Evolutionary conservation across 257 asterid genomes (phyloP).

Genomic region (Rhazya stricta): DNA sequence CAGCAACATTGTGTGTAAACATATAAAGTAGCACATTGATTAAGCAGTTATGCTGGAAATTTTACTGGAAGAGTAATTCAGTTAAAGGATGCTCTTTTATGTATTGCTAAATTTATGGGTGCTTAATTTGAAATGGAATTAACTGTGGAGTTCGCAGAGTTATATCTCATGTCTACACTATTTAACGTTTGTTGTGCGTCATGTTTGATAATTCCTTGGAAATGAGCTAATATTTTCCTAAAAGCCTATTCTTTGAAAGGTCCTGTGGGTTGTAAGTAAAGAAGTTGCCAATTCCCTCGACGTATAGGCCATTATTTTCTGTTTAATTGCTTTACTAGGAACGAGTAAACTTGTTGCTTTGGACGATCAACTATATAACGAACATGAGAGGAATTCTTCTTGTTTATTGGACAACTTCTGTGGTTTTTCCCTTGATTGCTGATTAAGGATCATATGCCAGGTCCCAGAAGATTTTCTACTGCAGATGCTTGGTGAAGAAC

Average conservation of each 20-base stretch:
- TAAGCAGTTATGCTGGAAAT: neutral
- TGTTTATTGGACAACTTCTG: neutral
- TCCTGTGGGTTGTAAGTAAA: no score
- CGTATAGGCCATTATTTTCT: no score
- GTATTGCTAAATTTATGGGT: neutral
- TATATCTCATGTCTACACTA: no score
- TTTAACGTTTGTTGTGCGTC: no score
- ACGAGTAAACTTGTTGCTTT: neutral
- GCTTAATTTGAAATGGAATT: neutral
- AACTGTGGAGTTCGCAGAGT: no score
- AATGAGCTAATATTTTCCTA: no score
- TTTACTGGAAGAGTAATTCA: no score
- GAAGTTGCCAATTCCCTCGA: no score
- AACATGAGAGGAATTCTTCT: neutral
- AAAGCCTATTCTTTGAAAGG: no score
- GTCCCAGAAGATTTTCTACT: conserved; percentile 70
- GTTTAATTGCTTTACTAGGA: neutral
- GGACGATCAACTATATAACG: neutral
- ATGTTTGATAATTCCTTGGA: no score
- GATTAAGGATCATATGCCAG: conserved; percentile 27
- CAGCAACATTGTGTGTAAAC: no score
- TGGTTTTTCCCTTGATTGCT: neutral
- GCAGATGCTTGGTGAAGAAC: conserved; percentile 70
- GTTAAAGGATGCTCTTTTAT: no score
- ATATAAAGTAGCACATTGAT: neutral